These are phyloP conservation scores for Coemansia sp. DNA, from an alignment of 192 early-diverging fungal genomes.

Conservation along the genomic window DNA sequence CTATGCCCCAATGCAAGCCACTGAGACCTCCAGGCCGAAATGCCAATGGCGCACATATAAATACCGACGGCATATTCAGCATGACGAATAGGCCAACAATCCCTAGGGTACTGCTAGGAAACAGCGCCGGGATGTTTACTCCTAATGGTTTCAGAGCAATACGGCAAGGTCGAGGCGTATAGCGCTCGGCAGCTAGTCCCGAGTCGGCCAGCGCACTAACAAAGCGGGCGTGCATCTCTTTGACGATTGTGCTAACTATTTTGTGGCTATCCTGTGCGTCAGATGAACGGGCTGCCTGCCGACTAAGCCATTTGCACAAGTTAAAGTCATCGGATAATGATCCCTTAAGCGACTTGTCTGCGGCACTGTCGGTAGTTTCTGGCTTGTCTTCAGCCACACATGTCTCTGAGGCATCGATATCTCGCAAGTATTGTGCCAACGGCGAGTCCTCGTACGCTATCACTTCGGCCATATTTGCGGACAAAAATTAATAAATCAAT, in stretches of 20 bases:
- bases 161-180: constrained; percentile 28
- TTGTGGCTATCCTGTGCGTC: background rate
- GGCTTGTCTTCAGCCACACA: constrained; percentile 21
- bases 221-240: background rate
- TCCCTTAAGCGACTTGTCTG: too few relatives aligned
- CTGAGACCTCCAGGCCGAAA: background rate
- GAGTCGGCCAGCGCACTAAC: constrained; percentile 19
- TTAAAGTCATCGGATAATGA: background rate
- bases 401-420: constrained; percentile 28
- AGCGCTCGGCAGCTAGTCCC: constrained; percentile 34
- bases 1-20: background rate
- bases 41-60: background rate
- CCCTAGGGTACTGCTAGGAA: background rate
- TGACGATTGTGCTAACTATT: too few relatives aligned
- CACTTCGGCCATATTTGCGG: constrained; percentile 33
- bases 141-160: background rate
- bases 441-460: constrained; percentile 54
- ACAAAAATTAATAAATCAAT: background rate
- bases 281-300: background rate
- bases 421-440: constrained; percentile 42
- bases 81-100: background rate
- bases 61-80: background rate
- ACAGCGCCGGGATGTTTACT: background rate
- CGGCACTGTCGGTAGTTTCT: background rate
- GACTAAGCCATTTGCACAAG: background rate